These are phyloP conservation scores for Deinandra increscens DNA, from an alignment of 129 eudicot genomes.

Conservation along the genomic window DNA sequence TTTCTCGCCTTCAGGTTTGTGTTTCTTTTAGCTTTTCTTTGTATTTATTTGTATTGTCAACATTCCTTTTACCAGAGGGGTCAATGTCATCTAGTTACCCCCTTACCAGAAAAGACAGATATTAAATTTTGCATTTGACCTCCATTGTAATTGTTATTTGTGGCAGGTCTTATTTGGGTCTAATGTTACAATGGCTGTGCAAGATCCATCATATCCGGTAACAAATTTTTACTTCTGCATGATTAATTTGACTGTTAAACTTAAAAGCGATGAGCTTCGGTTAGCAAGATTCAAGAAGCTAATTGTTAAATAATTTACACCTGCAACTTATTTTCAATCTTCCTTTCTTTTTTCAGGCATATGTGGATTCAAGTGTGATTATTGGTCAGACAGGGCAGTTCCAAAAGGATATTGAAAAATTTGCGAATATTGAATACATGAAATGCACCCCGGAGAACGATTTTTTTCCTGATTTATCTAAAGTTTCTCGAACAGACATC, in stretches of 20 bases:
- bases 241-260: neutral
- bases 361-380: constrained; percentile 94
- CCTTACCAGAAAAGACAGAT: neutral
- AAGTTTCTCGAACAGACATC: constrained; percentile 72
- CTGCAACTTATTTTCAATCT: neutral
- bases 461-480: constrained; percentile 87
- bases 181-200: constrained; percentile 85
- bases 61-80: neutral
- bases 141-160: constrained; percentile 5
- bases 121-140: neutral
- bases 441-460: constrained; percentile 90
- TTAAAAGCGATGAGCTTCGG: constrained; percentile 10
- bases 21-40: neutral
- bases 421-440: constrained; percentile 81
- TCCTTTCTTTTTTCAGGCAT: constrained; percentile 54
- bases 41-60: constrained; percentile 6
- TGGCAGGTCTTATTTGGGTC: constrained; percentile 89
- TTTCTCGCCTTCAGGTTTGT: constrained; percentile 89
- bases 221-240: constrained; percentile 13
- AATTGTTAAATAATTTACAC: neutral
- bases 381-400: constrained; percentile 87
- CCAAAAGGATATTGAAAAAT: constrained; percentile 66
- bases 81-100: neutral
- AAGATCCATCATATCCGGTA: constrained; percentile 97
- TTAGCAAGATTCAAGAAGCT: constrained; percentile 6